These are phyloP conservation scores for Starmerella roubikii DNA, from an alignment of 805 yeast species.

Conservation along the genomic window DNA sequence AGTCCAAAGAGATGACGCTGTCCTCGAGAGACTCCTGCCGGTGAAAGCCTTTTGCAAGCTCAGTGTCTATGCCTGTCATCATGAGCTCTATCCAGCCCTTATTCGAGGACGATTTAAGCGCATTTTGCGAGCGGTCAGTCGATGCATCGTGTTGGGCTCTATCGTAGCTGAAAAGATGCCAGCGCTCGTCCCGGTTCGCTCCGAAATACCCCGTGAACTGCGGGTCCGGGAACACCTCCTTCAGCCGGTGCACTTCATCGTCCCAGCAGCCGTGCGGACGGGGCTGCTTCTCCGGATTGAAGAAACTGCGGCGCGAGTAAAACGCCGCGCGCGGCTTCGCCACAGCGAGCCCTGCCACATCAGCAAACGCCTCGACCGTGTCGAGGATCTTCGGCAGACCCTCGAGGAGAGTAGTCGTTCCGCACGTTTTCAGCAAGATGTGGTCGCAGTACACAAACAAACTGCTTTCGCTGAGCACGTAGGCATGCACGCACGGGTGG, in stretches of 20 bases:
- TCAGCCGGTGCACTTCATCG: conserved; percentile 58
- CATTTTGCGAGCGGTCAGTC: neutral
- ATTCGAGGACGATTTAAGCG: neutral
- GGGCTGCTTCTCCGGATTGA: conserved; percentile 79
- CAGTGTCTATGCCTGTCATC: conserved; percentile 70
- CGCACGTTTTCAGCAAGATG: conserved; percentile 83
- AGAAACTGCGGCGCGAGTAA: conserved; percentile 80
- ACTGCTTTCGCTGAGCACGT: conserved; percentile 76
- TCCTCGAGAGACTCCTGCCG: conserved; percentile 14
- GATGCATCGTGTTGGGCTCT: neutral
- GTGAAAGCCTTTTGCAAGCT: conserved; percentile 44
- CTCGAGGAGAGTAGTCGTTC: conserved; percentile 79
- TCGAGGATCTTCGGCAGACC: conserved; percentile 58
- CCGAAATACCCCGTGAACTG: conserved; percentile 61
- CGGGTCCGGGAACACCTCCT: conserved; percentile 47
- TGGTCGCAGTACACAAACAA: conserved; percentile 80
- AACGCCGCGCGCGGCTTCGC: conserved; percentile 37
- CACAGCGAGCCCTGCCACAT: conserved; percentile 3
- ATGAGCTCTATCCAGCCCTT: conserved; percentile 42
- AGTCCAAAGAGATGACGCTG: conserved; percentile 23
- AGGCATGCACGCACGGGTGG: conserved; percentile 56
- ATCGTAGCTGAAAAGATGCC: conserved; percentile 56
- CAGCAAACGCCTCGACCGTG: conserved; percentile 29
- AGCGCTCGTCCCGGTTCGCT: conserved; percentile 64
- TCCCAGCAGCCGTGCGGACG: conserved; percentile 77